Evolutionary conservation across 1,139 yeast genomes (phyloP).

Genomic region (Zygosaccharomyces pseudobailii): DNA sequence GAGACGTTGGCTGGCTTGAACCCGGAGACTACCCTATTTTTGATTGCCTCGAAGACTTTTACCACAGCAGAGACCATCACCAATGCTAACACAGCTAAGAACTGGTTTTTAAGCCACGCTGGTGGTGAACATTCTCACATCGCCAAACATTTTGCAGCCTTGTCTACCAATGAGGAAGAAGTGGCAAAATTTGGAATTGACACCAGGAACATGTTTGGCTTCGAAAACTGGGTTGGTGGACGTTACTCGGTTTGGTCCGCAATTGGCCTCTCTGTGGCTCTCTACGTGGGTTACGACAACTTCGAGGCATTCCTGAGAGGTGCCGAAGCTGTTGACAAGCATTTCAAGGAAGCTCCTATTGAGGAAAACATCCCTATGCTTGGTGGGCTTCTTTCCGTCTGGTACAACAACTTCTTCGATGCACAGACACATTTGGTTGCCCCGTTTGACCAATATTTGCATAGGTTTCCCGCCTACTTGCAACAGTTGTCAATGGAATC

Average conservation of each 20-base stretch:
- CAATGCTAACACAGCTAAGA: conserved; percentile 91
- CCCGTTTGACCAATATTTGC: conserved; percentile 97
- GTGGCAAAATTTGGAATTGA: conserved; percentile 95
- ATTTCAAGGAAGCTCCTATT: conserved; percentile 76
- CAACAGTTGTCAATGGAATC: conserved; percentile 99
- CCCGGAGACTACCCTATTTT: conserved; percentile 89
- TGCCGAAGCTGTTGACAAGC: conserved; percentile 95
- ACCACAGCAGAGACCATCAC: conserved; percentile 98
- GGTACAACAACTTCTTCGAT: conserved; percentile 97
- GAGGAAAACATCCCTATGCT: conserved; percentile 87
- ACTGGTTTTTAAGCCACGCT: conserved; percentile 79
- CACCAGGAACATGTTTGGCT: conserved; percentile 96
- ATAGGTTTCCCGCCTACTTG: conserved; percentile 98
- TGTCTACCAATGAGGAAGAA: conserved; percentile 87
- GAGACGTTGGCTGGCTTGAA: conserved; percentile 74
- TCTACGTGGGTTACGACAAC: conserved; percentile 92
- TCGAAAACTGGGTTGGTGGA: conserved; percentile 99
- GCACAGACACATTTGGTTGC: conserved; percentile 98
- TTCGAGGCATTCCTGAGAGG: conserved; percentile 89
- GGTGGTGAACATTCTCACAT: conserved; percentile 60
- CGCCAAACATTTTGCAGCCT: conserved; percentile 96
- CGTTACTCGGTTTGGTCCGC: conserved; percentile 99
- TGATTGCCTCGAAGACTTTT: conserved; percentile 96
- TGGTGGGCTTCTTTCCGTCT: conserved; percentile 89
- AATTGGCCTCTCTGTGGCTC: conserved; percentile 90